Percentiles rank a stretch among this genome's conserved stretches.
phyloP scores from a whole-genome alignment of 176 grass and related monocot genomes.

The Oryza glumipatula region DNA sequence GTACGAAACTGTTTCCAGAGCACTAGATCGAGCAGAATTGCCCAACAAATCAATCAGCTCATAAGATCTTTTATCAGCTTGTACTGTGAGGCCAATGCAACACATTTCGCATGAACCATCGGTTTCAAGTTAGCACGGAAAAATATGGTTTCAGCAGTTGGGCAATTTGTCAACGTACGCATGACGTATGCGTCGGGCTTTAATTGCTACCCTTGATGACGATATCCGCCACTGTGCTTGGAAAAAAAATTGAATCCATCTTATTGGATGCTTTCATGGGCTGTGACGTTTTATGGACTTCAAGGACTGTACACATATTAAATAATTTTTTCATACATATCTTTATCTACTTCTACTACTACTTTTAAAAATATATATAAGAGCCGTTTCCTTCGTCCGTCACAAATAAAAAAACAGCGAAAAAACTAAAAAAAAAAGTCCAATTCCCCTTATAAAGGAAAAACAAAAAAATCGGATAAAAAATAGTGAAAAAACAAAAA shows the following conservation, averaged over 20 bases:
- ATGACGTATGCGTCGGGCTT: not conserved
- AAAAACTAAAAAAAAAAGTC: too few species aligned
- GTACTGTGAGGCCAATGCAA: not conserved
- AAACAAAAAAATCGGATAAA: too few species aligned
- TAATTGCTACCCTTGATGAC: not conserved
- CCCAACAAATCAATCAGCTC: not conserved
- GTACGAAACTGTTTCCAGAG: not conserved
- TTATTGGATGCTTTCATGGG: not conserved
- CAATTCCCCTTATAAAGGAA: too few species aligned
- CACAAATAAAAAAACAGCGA: too few species aligned
- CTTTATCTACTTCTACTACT: too few species aligned
- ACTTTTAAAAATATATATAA: too few species aligned
- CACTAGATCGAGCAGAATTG: too few species aligned
- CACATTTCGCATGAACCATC: conserved; percentile 2
- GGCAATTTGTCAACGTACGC: not conserved
- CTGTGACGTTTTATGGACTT: too few species aligned
- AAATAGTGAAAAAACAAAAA: too few species aligned
- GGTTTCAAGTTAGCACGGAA: not conserved
- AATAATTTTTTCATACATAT: too few species aligned
- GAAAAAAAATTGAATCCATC: not conserved
- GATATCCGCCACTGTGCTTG: not conserved
- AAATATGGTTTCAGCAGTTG: not conserved
- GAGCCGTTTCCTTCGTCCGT: too few species aligned
- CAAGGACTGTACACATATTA: too few species aligned
- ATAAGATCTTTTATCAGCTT: not conserved